phyloP scores from a whole-genome alignment of 768 basidiomycete species.

The Mycena belliarum region DNA sequence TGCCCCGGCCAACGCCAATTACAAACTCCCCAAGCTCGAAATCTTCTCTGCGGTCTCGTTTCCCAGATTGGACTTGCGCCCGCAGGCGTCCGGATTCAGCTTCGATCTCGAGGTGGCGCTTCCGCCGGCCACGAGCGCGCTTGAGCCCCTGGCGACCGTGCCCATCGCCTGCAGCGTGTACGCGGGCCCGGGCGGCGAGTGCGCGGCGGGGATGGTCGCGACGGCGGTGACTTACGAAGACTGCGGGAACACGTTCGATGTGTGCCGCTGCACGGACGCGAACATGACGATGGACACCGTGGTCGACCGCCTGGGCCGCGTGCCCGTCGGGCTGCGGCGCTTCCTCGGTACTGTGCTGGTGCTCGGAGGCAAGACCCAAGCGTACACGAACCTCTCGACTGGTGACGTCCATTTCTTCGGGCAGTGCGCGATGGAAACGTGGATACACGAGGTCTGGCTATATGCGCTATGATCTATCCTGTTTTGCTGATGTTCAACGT shows the following conservation, averaged over 20 bases:
- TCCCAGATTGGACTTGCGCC: not conserved
- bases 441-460: slow-evolving; percentile 6
- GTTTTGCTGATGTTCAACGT: not conserved
- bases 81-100: not conserved
- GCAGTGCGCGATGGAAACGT: not conserved
- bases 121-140: not conserved
- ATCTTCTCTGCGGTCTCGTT: not conserved
- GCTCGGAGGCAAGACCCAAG: not conserved
- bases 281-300: slow-evolving; percentile 2
- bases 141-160: not conserved
- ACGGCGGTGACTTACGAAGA: slow-evolving; percentile 1
- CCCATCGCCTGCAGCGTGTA: no score
- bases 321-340: slow-evolving; percentile 11
- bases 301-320: slow-evolving; percentile 11
- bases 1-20: not conserved
- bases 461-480: not conserved
- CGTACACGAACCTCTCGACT: slow-evolving; percentile 4
- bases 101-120: slow-evolving; percentile 1
- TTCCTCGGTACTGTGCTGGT: slow-evolving; percentile 2
- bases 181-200: not conserved
- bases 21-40: not conserved
- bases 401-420: slow-evolving; percentile 12
- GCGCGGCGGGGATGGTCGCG: not conserved
- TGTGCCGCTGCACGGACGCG: slow-evolving; percentile 9
- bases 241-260: not conserved